These are phyloP conservation scores for Euclidium syriacum DNA, from an alignment of 345 rosid species.

Conservation along the genomic window DNA sequence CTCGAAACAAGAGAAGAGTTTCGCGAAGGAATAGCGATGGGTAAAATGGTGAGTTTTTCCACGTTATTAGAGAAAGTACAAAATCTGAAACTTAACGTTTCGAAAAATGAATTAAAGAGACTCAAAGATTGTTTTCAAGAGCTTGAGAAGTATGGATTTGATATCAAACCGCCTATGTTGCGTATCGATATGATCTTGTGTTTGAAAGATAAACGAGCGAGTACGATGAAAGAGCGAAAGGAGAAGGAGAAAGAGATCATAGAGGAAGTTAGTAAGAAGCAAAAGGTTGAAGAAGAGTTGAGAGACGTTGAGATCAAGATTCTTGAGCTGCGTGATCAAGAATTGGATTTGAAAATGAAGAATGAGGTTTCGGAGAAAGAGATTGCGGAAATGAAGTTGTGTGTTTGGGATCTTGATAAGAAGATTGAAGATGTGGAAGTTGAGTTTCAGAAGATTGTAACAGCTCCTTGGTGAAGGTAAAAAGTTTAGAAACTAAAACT, in stretches of 20 bases:
- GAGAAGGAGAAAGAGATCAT: constrained; percentile 26
- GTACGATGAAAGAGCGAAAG: constrained; percentile 14
- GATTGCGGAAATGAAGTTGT: constrained; percentile 15
- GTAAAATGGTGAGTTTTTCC: constrained; percentile 53
- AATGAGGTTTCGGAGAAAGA: constrained; percentile 22
- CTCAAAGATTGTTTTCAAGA: constrained; percentile 46
- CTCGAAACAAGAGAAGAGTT: constrained; percentile 45
- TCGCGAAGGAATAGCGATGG: constrained; percentile 68
- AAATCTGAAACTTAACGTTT: constrained; percentile 28
- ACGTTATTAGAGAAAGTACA: constrained; percentile 47
- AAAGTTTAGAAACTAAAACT: not conserved
- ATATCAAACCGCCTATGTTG: constrained; percentile 29
- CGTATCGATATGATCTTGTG: constrained; percentile 41
- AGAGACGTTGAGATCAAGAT: constrained; percentile 40
- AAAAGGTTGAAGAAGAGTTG: constrained; percentile 29
- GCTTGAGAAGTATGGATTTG: constrained; percentile 58
- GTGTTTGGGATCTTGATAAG: constrained; percentile 2
- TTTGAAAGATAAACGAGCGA: constrained; percentile 31
- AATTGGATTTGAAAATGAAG: constrained; percentile 17
- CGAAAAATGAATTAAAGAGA: constrained; percentile 33
- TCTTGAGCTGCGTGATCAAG: constrained; percentile 30
- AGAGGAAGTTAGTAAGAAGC: constrained; percentile 14
- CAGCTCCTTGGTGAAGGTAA: constrained; percentile 44
- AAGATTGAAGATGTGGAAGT: constrained; percentile 5
- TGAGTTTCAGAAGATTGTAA: constrained; percentile 31